These are phyloP conservation scores for Cladosporium velox DNA, from an alignment of 2,329 filamentous ascomycete genomes.

Conservation along the genomic window DNA sequence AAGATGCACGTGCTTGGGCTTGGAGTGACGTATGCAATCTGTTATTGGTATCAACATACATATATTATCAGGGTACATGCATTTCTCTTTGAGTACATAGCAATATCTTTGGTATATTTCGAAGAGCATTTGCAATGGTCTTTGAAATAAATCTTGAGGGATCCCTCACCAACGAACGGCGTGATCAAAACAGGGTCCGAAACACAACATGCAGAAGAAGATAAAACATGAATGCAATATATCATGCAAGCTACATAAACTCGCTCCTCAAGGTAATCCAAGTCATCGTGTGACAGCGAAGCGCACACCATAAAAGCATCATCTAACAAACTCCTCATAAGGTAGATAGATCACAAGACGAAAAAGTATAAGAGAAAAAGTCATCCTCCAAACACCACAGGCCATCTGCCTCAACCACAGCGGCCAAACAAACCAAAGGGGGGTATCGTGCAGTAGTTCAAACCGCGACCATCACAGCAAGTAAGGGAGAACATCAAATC, in stretches of 20 bases:
- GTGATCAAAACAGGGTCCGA: neutral
- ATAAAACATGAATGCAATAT: neutral
- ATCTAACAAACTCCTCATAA: neutral
- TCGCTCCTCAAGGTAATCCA: neutral
- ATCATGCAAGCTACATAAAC: neutral
- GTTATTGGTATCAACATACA: neutral
- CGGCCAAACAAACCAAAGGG: neutral
- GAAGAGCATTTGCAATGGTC: neutral
- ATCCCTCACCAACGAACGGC: neutral
- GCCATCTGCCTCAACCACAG: neutral
- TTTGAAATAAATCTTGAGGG: neutral
- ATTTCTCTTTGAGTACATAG: neutral
- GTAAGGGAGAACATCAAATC: neutral
- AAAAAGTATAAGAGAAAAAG: neutral
- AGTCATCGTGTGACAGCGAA: neutral
- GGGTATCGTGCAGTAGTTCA: neutral
- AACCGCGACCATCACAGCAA: neutral
- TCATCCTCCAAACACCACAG: neutral
- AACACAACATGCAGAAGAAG: neutral
- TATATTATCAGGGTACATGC: neutral
- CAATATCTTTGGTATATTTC: neutral
- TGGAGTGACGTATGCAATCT: constrained; percentile 2
- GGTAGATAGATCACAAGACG: neutral
- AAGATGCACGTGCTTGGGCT: constrained; percentile 11
- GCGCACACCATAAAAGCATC: neutral